Evolutionary conservation across 73 alveolate genomes (phyloP).

Genomic region (Paramecium primaurelia): DNA sequence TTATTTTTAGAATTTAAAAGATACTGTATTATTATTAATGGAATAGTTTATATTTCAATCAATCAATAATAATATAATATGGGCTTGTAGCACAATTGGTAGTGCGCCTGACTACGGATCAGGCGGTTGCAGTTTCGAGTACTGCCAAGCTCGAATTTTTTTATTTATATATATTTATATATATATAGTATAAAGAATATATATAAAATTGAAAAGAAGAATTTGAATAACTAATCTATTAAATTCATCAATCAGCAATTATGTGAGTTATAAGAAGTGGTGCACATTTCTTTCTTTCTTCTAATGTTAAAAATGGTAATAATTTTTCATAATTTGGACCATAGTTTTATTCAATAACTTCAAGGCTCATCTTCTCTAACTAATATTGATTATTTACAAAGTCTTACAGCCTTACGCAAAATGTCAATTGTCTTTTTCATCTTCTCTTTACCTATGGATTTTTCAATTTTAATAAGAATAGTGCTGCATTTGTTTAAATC

Average conservation of each 20-base stretch:
- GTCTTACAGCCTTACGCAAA: slow-evolving; percentile 10
- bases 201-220: neutral
- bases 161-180: neutral
- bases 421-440: slow-evolving; percentile 48
- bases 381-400: neutral
- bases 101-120: slow-evolving; percentile 60
- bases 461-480: slow-evolving; percentile 17
- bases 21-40: neutral
- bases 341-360: neutral
- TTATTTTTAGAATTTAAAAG: neutral
- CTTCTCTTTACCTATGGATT: slow-evolving; percentile 47
- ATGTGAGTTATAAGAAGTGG: neutral
- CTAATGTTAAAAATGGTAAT: neutral
- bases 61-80: neutral
- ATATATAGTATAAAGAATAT: neutral
- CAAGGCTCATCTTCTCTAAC: neutral
- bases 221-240: neutral
- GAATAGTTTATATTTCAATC: neutral
- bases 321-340: neutral
- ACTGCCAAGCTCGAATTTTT: slow-evolving; percentile 58
- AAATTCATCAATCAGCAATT: neutral
- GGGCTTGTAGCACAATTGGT: slow-evolving; percentile 60
- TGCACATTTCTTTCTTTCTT: slow-evolving; percentile 15
- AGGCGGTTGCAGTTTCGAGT: slow-evolving; percentile 62
- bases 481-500: neutral